Conservation (phyloP, 2,329 filamentous ascomycete genomes). For the Aspergillus pseudoglaucus region DNA sequence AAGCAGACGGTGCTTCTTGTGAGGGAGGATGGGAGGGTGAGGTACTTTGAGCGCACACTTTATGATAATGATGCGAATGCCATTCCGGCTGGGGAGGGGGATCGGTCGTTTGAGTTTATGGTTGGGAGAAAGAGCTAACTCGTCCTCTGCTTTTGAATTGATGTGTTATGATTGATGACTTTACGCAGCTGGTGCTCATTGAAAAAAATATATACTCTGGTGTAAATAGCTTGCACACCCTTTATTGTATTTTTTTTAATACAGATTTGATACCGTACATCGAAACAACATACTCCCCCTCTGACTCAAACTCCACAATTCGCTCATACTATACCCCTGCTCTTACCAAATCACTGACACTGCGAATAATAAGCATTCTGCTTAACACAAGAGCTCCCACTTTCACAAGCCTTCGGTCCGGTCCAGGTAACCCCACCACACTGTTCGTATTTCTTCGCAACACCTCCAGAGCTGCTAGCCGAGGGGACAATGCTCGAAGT, state of each 20-base stretch:
- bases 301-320: too few species aligned
- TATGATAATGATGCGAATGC: constrained; percentile 42
- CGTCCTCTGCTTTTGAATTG: too few species aligned
- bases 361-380: constrained; percentile 36
- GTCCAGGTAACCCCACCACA: constrained; percentile 34
- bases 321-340: too few species aligned
- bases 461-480: constrained; percentile 7
- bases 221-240: too few species aligned
- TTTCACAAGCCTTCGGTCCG: constrained; percentile 27
- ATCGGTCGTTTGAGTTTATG: constrained; percentile 10
- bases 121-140: constrained; percentile 1
- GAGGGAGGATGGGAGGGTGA: constrained; percentile 44
- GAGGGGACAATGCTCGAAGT: constrained; percentile 3
- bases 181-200: too few species aligned
- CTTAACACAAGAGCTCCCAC: constrained; percentile 26
- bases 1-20: constrained; percentile 56
- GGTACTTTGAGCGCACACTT: constrained; percentile 53
- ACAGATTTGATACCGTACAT: too few species aligned
- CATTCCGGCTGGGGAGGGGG: constrained; percentile 8
- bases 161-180: too few species aligned
- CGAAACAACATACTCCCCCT: too few species aligned
- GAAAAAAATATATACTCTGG: too few species aligned
- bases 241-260: too few species aligned
- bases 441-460: constrained; percentile 20
- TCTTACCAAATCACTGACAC: constrained; percentile 13